These are phyloP conservation scores for Tagetes erecta DNA, from an alignment of 129 eudicot genomes.

Conservation along the genomic window DNA sequence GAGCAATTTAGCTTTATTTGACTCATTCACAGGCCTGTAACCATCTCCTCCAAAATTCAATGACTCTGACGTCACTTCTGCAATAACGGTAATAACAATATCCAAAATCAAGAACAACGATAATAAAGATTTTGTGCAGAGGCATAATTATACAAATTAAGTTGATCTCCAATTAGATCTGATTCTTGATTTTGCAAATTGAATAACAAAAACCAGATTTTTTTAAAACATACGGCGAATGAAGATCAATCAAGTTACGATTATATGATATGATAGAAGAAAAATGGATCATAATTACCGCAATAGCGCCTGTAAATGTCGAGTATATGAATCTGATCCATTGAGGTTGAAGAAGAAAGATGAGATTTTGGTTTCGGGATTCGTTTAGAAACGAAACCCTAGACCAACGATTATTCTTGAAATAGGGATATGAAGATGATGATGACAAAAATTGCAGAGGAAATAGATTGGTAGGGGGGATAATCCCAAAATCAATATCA, in stretches of 20 bases:
- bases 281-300: conserved; percentile 19
- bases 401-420: conserved; percentile 24
- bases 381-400: conserved; percentile 45
- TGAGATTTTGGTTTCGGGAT: conserved; percentile 36
- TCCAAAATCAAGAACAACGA: background rate
- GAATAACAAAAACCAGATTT: too few species aligned
- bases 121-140: background rate
- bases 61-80: conserved; percentile 55
- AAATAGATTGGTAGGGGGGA: conserved; percentile 7
- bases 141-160: background rate
- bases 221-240: too few species aligned
- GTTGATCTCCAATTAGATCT: background rate
- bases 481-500: too few species aligned
- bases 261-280: background rate
- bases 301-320: conserved; percentile 38
- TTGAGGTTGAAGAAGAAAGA: conserved; percentile 20
- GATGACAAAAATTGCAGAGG: background rate
- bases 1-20: conserved; percentile 38
- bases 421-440: background rate
- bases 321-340: conserved; percentile 27
- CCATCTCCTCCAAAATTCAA: conserved; percentile 36
- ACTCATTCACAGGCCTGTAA: conserved; percentile 45
- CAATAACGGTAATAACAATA: background rate
- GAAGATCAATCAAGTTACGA: too few species aligned
- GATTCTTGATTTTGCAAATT: background rate